Evolutionary conservation across 768 basidiomycete species (phyloP).

Genomic region (Suillus paluster): DNA sequence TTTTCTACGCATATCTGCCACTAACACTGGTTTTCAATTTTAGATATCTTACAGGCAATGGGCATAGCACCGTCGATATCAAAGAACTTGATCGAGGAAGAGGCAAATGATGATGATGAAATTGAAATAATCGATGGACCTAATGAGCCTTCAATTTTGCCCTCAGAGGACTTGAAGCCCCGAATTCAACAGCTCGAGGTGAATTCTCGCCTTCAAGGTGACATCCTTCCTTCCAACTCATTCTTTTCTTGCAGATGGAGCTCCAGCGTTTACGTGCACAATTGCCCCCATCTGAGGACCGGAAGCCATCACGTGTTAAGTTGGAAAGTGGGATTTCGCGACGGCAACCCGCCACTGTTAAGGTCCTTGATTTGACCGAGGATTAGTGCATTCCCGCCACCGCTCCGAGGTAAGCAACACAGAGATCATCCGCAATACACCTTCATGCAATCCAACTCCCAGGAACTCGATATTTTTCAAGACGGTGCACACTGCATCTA

Average conservation of each 20-base stretch:
- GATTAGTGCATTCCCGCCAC: neutral
- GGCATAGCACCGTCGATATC: conserved; percentile 17
- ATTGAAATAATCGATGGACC: neutral
- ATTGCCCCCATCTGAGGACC: conserved; percentile 12
- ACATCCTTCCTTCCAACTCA: neutral
- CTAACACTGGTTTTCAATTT: neutral
- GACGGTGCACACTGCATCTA: neutral
- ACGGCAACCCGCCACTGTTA: neutral
- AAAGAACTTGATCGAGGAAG: conserved; percentile 7
- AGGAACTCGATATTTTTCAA: neutral
- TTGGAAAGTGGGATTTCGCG: conserved; percentile 2
- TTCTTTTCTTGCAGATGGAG: conserved; percentile 13
- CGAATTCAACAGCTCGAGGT: neutral
- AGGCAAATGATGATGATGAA: neutral
- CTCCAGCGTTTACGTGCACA: conserved; percentile 23
- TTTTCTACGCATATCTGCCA: neutral
- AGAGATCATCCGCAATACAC: neutral
- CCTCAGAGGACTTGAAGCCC: neutral
- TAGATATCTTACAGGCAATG: conserved; percentile 24
- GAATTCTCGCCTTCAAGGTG: neutral
- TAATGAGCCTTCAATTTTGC: neutral
- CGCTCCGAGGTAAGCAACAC: neutral
- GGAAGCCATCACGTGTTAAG: conserved; percentile 22
- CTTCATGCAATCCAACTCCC: neutral
- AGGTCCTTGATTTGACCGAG: neutral